phyloP scores from a whole-genome alignment of 345 rosid species.

The Populus pruinosa region DNA sequence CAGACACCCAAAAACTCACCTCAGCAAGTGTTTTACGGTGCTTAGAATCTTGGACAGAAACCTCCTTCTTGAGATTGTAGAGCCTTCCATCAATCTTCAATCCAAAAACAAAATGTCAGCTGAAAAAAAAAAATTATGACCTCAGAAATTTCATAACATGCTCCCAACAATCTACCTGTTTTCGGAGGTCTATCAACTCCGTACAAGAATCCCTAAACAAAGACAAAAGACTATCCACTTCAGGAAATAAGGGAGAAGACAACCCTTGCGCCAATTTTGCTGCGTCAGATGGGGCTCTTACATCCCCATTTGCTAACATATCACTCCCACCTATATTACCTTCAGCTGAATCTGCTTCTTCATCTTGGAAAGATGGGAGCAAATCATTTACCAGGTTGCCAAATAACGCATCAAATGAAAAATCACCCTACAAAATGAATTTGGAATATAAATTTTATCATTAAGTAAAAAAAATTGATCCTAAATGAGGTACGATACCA shows the following conservation, averaged over 20 bases:
- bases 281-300: constrained; percentile 55
- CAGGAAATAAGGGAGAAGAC: constrained; percentile 80
- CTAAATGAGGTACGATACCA: neutral
- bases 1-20: constrained; percentile 43
- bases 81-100: constrained; percentile 87
- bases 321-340: constrained; percentile 55
- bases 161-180: constrained; percentile 49
- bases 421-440: constrained; percentile 67
- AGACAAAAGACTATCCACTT: constrained; percentile 81
- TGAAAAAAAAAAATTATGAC: neutral
- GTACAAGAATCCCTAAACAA: constrained; percentile 83
- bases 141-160: neutral
- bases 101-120: constrained; percentile 25
- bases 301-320: constrained; percentile 65
- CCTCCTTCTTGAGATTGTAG: constrained; percentile 81
- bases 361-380: constrained; percentile 81
- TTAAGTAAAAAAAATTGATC: neutral
- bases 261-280: constrained; percentile 46
- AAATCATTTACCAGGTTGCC: constrained; percentile 84
- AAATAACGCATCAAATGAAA: constrained; percentile 91
- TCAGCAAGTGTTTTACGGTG: constrained; percentile 92
- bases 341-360: constrained; percentile 63
- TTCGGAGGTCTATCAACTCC: constrained; percentile 88
- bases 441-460: neutral
- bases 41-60: constrained; percentile 83